Percentiles rank a stretch among this genome's conserved stretches.
Conservation (phyloP, 345 rosid species). For the Dipteronia dyeriana region DNA sequence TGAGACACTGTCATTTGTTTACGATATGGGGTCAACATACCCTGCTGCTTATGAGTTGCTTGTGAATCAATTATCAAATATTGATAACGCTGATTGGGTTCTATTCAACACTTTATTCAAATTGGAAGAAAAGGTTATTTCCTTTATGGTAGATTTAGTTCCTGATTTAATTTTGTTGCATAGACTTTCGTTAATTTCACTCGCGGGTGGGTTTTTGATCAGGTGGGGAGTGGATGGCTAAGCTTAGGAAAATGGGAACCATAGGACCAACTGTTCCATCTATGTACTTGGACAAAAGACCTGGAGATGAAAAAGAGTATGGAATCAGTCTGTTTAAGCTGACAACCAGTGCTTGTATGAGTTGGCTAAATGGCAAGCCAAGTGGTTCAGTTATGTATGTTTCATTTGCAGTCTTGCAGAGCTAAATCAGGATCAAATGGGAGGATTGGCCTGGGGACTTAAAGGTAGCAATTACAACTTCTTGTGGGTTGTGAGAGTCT, state of each 20-base stretch:
- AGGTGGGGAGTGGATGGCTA: conserved; percentile 38
- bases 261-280: conserved; percentile 31
- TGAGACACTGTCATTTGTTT: conserved; percentile 32
- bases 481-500: conserved; percentile 40
- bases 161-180: too few species aligned
- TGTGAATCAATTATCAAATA: conserved; percentile 30
- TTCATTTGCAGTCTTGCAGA: conserved; percentile 40
- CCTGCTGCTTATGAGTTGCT: conserved; percentile 13
- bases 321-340: conserved; percentile 22
- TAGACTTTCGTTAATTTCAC: too few species aligned
- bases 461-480: conserved; percentile 19
- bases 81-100: conserved; percentile 34
- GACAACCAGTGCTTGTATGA: conserved; percentile 9
- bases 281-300: conserved; percentile 23
- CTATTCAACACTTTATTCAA: conserved; percentile 24
- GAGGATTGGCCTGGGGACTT: conserved; percentile 27
- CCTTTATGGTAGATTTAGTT: too few species aligned
- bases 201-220: neutral
- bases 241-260: conserved; percentile 20
- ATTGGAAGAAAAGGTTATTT: conserved; percentile 15
- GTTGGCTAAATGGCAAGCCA: conserved; percentile 31
- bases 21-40: conserved; percentile 12
- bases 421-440: conserved; percentile 25
- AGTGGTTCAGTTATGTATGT: conserved; percentile 34
- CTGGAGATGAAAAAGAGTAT: conserved; percentile 16